phyloP scores from a whole-genome alignment of 345 rosid species.

The Conringia planisiliqua region DNA sequence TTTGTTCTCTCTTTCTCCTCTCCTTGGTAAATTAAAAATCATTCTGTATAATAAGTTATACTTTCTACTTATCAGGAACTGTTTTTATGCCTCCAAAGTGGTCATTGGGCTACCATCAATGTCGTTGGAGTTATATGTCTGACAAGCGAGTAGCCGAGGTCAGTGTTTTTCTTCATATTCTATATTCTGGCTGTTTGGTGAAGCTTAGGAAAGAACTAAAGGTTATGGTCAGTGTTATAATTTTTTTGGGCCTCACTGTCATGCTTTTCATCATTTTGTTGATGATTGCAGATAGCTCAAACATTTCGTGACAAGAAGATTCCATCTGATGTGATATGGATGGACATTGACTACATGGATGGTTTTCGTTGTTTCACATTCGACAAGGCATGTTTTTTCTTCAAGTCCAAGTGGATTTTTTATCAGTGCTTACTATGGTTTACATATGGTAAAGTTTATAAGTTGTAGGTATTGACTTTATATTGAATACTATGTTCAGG shows the following conservation, averaged over 20 bases:
- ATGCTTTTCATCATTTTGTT: slow-evolving; percentile 19
- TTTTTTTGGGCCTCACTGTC: not conserved
- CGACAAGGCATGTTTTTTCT: slow-evolving; percentile 54
- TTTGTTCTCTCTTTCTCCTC: not conserved
- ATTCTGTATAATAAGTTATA: not conserved
- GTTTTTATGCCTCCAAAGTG: slow-evolving; percentile 95
- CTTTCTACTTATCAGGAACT: slow-evolving; percentile 47
- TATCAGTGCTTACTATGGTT: not conserved
- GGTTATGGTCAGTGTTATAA: not conserved
- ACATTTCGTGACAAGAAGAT: slow-evolving; percentile 78
- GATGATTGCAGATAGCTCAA: slow-evolving; percentile 52
- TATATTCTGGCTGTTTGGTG: slow-evolving; percentile 1
- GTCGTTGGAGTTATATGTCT: slow-evolving; percentile 92
- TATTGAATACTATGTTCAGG: slow-evolving; percentile 40
- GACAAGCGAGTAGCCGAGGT: slow-evolving; percentile 81
- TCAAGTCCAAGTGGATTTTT: not conserved
- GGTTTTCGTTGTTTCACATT: slow-evolving; percentile 96
- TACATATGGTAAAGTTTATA: not conserved
- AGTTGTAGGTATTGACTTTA: slow-evolving; percentile 11
- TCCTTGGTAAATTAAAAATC: not conserved
- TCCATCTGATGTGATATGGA: slow-evolving; percentile 92
- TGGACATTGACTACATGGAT: slow-evolving; percentile 99
- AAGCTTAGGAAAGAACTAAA: not conserved
- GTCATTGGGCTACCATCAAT: slow-evolving; percentile 94
- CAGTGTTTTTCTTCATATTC: slow-evolving; percentile 3